Conservation (phyloP, 176 grass and related monocot species). For the Miscanthus lutarioriparius region DNA sequence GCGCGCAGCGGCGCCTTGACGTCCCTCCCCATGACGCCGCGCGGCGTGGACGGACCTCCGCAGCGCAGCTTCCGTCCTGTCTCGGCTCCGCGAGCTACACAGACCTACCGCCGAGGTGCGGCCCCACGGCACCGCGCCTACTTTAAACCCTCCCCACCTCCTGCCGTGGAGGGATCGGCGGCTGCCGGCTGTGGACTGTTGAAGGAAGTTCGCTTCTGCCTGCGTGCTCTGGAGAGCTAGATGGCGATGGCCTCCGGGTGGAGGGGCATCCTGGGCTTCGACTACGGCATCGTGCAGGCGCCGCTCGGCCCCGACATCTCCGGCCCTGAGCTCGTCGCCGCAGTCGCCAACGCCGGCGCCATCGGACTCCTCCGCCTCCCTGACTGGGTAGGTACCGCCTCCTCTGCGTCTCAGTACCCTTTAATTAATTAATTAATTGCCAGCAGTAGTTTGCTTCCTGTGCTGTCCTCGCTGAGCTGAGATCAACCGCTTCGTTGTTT, state of each 20-base stretch:
- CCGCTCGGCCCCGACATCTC: slow-evolving; percentile 96
- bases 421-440: too few species aligned
- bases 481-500: background rate
- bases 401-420: too few species aligned
- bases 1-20: slow-evolving; percentile 9
- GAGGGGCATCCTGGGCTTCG: slow-evolving; percentile 85
- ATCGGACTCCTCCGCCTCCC: slow-evolving; percentile 89
- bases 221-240: background rate
- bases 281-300: slow-evolving; percentile 87
- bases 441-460: too few species aligned
- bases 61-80: slow-evolving; percentile 10
- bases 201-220: background rate
- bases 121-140: too few species aligned
- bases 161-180: too few species aligned
- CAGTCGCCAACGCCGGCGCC: slow-evolving; percentile 81
- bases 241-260: slow-evolving; percentile 50
- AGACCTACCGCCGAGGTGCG: background rate
- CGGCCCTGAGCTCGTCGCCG: slow-evolving; percentile 84
- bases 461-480: background rate
- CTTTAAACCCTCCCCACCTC: too few species aligned
- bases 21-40: slow-evolving; percentile 33
- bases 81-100: too few species aligned
- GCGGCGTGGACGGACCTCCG: background rate
- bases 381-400: slow-evolving; percentile 87
- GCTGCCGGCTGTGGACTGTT: too few species aligned